Percentiles rank a stretch among this genome's conserved stretches.
phyloP scores from a whole-genome alignment of 2,329 filamentous ascomycete genomes.

The Diaporthe longicolla region DNA sequence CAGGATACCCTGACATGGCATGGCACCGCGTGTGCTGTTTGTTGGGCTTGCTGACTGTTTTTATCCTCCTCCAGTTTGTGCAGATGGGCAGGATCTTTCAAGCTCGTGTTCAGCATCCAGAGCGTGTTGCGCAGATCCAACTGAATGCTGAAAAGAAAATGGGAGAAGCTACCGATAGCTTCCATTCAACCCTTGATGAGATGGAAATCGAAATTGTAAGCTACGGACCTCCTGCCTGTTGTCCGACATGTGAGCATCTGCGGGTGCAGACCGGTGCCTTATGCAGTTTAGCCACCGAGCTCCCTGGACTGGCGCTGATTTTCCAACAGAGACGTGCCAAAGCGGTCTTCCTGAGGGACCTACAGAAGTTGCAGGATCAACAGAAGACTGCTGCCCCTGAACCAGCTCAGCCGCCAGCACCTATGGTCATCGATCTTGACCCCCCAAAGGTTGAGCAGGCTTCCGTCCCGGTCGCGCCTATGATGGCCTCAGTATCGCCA shows the following conservation, averaged over 20 bases:
- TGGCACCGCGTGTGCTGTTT: neutral
- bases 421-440: conserved; percentile 42
- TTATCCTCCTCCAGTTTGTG: conserved; percentile 35
- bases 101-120: conserved; percentile 28
- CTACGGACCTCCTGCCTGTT: neutral
- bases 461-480: conserved; percentile 39
- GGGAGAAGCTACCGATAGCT: conserved; percentile 38
- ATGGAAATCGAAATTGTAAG: conserved; percentile 43
- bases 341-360: conserved; percentile 41
- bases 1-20: neutral
- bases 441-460: conserved; percentile 35
- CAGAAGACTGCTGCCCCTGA: conserved; percentile 27
- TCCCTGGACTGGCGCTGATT: conserved; percentile 18
- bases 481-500: conserved; percentile 40
- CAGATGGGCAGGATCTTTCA: conserved; percentile 42
- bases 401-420: conserved; percentile 40
- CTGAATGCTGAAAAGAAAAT: conserved; percentile 41
- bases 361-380: conserved; percentile 37
- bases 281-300: neutral
- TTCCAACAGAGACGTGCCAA: conserved; percentile 39
- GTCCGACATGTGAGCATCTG: neutral
- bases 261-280: neutral
- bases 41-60: conserved; percentile 13
- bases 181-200: conserved; percentile 42
- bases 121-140: conserved; percentile 36